These are phyloP conservation scores for Pseudopithomyces maydicus DNA, from an alignment of 2,329 filamentous ascomycete genomes.

Conservation along the genomic window DNA sequence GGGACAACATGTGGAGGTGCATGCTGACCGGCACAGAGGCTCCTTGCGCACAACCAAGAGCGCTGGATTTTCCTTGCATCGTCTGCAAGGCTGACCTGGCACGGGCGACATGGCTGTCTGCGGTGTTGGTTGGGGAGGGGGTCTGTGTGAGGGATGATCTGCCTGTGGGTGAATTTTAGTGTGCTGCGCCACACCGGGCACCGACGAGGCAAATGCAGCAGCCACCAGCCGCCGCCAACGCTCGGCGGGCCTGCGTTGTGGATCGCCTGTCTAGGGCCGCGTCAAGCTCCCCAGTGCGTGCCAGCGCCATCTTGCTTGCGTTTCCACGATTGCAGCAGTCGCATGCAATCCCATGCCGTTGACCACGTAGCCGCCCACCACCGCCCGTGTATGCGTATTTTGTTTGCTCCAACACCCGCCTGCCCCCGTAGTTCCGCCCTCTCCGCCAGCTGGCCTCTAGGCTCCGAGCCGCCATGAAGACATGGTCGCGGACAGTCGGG, in stretches of 20 bases:
- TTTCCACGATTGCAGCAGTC: background rate
- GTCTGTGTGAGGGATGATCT: background rate
- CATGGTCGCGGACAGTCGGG: constrained; percentile 36
- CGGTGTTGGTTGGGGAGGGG: background rate
- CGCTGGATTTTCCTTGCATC: constrained; percentile 59
- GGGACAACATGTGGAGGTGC: constrained; percentile 1
- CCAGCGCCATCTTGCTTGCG: background rate
- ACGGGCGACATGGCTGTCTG: constrained; percentile 31
- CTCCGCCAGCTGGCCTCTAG: constrained; percentile 39
- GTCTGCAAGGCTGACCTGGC: constrained; percentile 53
- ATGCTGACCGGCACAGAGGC: constrained; percentile 62
- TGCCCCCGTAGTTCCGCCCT: constrained; percentile 9
- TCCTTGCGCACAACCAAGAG: constrained; percentile 62
- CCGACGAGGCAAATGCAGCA: too few species aligned
- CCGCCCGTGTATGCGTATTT: constrained; percentile 1
- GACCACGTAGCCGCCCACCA: background rate
- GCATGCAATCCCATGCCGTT: constrained; percentile 1
- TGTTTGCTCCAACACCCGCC: background rate
- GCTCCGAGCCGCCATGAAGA: constrained; percentile 38
- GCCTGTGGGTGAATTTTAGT: background rate
- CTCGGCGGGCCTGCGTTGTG: constrained; percentile 1
- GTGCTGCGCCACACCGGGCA: constrained; percentile 16
- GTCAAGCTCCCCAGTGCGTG: constrained; percentile 9
- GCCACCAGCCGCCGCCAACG: constrained; percentile 5
- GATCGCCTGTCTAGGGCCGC: constrained; percentile 13